A percentile compares a stretch with the other conserved stretches of the same genome.
These are phyloP conservation scores for Xylariaceae sp. DNA, from an alignment of 2,329 filamentous ascomycete genomes.

Conservation along the genomic window DNA sequence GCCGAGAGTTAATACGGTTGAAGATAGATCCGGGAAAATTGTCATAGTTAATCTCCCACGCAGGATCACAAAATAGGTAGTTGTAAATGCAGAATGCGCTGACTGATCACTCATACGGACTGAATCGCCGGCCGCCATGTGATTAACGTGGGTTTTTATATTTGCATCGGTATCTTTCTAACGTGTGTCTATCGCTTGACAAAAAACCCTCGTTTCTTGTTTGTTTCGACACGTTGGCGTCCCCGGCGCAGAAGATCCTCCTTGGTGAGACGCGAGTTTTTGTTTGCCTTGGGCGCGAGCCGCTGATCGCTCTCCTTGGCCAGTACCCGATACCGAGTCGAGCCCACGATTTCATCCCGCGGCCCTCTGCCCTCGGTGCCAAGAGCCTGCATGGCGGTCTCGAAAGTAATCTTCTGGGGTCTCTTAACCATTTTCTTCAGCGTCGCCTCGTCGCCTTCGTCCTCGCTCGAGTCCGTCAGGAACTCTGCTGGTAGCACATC, in stretches of 20 bases:
- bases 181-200: slow-evolving; percentile 29
- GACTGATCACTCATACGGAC: neutral
- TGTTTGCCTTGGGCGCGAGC: slow-evolving; percentile 47
- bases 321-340: slow-evolving; percentile 51
- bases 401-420: slow-evolving; percentile 44
- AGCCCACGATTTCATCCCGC: slow-evolving; percentile 47
- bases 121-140: neutral
- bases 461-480: slow-evolving; percentile 45
- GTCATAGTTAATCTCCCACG: neutral
- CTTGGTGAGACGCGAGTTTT: slow-evolving; percentile 41
- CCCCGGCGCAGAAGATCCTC: slow-evolving; percentile 45
- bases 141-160: neutral
- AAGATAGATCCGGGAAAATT: neutral
- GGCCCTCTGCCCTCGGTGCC: slow-evolving; percentile 38
- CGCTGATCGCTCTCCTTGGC: slow-evolving; percentile 41
- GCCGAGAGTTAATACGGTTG: neutral
- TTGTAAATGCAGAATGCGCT: neutral
- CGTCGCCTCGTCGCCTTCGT: slow-evolving; percentile 22
- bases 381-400: slow-evolving; percentile 38
- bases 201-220: slow-evolving; percentile 45
- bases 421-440: slow-evolving; percentile 26
- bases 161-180: slow-evolving; percentile 5
- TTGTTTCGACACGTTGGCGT: slow-evolving; percentile 32
- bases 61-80: neutral
- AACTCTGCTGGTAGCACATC: slow-evolving; percentile 51